Evolutionary conservation across 495 filamentous ascomycete genomes (phyloP).

Genomic region (Entonaema liquescens): DNA sequence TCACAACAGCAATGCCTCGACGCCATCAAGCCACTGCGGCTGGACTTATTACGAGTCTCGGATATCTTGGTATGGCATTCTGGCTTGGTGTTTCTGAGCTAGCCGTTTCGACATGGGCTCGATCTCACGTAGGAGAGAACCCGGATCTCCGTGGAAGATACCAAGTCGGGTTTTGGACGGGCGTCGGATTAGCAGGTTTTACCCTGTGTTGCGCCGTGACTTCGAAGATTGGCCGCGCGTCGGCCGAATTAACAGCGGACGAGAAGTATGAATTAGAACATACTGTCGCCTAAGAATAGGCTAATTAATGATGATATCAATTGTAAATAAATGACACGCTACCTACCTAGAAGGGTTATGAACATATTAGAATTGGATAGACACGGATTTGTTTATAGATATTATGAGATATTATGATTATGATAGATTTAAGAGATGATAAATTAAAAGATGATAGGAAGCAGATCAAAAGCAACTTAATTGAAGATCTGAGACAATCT

Average conservation of each 20-base stretch:
- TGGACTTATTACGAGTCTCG: constrained; percentile 60
- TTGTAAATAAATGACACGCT: neutral
- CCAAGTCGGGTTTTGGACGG: constrained; percentile 73
- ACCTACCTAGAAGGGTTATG: neutral
- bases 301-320: neutral
- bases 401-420: too few relatives aligned
- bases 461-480: too few relatives aligned
- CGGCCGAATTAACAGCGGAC: constrained; percentile 74
- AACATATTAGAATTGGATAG: neutral
- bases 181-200: constrained; percentile 64
- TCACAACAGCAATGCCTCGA: constrained; percentile 76
- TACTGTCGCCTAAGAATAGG: neutral
- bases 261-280: constrained; percentile 56
- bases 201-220: constrained; percentile 66
- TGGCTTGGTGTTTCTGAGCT: constrained; percentile 80
- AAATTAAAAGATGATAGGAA: too few relatives aligned
- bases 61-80: constrained; percentile 86
- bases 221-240: constrained; percentile 72
- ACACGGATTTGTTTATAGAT: neutral
- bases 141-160: constrained; percentile 61
- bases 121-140: constrained; percentile 49
- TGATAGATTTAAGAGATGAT: too few relatives aligned
- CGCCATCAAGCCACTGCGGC: constrained; percentile 80
- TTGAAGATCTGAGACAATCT: too few relatives aligned
- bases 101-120: constrained; percentile 60